Conservation (phyloP, 305 asterid species). For the Solanum chacoense region DNA sequence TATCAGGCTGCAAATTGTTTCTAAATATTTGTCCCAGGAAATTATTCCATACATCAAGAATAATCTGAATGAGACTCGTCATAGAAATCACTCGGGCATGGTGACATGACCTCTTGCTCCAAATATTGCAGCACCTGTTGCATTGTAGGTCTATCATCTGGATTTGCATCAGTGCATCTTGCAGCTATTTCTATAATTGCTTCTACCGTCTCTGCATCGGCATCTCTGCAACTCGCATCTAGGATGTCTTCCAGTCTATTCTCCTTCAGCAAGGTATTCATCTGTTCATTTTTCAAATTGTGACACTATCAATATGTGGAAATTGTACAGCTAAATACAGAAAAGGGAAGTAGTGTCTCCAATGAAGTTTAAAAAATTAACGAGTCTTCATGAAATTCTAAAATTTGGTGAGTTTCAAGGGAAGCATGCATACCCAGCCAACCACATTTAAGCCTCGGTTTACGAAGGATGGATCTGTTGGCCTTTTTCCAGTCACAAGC, state of each 20-base stretch:
- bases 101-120: conserved; percentile 94
- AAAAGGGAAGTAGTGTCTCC: background rate
- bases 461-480: conserved; percentile 79
- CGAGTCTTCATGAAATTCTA: background rate
- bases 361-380: background rate
- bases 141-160: conserved; percentile 84
- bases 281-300: conserved; percentile 24
- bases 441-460: conserved; percentile 77
- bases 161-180: conserved; percentile 72
- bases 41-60: conserved; percentile 18
- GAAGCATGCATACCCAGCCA: conserved; percentile 66
- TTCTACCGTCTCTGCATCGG: conserved; percentile 71
- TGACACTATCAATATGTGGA: background rate
- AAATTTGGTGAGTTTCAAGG: background rate
- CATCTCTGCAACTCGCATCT: conserved; percentile 60
- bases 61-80: conserved; percentile 73
- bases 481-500: conserved; percentile 90
- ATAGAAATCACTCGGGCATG: conserved; percentile 62
- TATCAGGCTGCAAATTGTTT: background rate
- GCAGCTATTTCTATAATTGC: conserved; percentile 74
- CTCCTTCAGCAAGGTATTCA: conserved; percentile 61
- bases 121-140: conserved; percentile 77
- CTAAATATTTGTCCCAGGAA: background rate
- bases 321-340: background rate
- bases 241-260: conserved; percentile 57